phyloP scores from a whole-genome alignment of 805 yeast species.

The Kuraishia piskuri region DNA sequence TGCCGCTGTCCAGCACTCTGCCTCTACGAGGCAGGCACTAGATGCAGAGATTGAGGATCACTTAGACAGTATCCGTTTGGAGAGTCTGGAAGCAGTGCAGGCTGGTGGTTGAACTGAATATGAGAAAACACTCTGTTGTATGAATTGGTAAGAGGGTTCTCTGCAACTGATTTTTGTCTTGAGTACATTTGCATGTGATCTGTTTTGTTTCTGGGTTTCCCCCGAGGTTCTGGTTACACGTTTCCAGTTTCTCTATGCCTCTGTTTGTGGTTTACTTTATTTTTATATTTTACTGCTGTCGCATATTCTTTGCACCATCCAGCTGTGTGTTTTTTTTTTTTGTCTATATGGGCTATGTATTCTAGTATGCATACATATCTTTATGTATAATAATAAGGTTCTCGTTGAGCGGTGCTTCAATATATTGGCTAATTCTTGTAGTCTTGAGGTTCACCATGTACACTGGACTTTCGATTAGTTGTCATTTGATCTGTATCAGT shows the following conservation, averaged over 20 bases:
- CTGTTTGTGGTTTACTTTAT: not conserved
- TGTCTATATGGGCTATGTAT: not conserved
- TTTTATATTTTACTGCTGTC: not conserved
- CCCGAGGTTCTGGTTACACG: not conserved
- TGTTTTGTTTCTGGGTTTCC: not conserved
- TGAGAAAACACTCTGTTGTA: too few relatives aligned
- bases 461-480: too few relatives aligned
- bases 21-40: not conserved
- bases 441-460: too few relatives aligned
- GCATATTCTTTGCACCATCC: not conserved
- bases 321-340: not conserved
- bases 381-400: not conserved
- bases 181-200: not conserved
- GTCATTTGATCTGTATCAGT: too few relatives aligned
- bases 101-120: conserved; percentile 25
- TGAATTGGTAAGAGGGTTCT: too few relatives aligned
- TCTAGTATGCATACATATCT: not conserved
- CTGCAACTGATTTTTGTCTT: not conserved
- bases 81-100: conserved; percentile 37
- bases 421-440: too few relatives aligned
- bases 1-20: not conserved
- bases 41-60: conserved; percentile 24
- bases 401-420: not conserved
- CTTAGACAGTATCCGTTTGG: conserved; percentile 35
- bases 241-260: not conserved